These are phyloP conservation scores for Letharia lupina DNA, from an alignment of 495 filamentous ascomycete species.

Conservation along the genomic window DNA sequence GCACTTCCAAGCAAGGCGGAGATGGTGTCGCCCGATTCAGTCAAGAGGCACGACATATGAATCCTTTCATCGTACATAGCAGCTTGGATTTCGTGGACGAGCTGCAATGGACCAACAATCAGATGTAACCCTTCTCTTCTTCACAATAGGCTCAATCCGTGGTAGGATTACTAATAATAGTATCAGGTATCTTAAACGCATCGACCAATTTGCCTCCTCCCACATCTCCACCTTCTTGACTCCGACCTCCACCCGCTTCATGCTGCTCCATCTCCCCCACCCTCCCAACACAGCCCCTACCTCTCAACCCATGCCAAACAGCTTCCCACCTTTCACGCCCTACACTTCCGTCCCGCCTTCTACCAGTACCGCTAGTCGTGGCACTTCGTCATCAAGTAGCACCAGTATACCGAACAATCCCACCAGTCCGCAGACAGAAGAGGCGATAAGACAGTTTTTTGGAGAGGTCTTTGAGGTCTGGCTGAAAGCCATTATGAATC, in stretches of 20 bases:
- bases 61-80: conserved; percentile 93
- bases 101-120: conserved; percentile 75
- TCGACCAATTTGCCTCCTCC: conserved; percentile 86
- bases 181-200: conserved; percentile 82
- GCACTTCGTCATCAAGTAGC: conserved; percentile 9
- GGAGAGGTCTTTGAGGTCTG: conserved; percentile 88
- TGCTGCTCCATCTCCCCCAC: conserved; percentile 72
- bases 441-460: conserved; percentile 90
- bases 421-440: conserved; percentile 78
- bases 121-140: conserved; percentile 51
- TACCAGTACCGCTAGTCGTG: conserved; percentile 15
- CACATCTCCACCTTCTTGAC: conserved; percentile 91
- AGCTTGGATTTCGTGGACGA: conserved; percentile 92
- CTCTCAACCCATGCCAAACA: conserved; percentile 14
- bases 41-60: conserved; percentile 81
- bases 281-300: conserved; percentile 38
- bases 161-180: background rate
- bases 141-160: background rate
- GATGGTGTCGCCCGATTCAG: conserved; percentile 84
- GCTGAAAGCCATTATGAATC: conserved; percentile 95
- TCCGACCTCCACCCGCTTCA: conserved; percentile 59
- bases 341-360: conserved; percentile 30
- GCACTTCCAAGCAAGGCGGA: conserved; percentile 86
- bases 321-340: conserved; percentile 31
- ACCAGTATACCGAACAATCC: conserved; percentile 67